Percentiles rank a stretch among this genome's conserved stretches.
These are phyloP conservation scores for Spirogloea muscicola DNA, from an alignment of 139 green algal species.

Conservation along the genomic window DNA sequence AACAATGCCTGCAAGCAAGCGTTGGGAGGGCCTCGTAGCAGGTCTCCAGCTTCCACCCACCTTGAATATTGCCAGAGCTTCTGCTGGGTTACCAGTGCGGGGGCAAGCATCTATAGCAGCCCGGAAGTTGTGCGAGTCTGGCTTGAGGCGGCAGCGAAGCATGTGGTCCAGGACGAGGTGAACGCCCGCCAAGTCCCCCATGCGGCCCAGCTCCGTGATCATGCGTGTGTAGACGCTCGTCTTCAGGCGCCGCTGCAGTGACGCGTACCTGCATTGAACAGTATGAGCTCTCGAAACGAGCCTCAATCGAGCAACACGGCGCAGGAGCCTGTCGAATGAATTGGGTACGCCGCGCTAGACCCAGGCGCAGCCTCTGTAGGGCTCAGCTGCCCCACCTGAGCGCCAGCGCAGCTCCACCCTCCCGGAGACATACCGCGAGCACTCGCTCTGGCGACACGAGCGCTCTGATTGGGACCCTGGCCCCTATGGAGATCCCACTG, in stretches of 20 bases:
- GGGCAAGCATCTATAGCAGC: not conserved
- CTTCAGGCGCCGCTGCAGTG: not conserved
- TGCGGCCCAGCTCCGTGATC: not conserved
- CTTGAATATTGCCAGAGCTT: not conserved
- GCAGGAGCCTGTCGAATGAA: not conserved
- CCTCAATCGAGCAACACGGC: not conserved
- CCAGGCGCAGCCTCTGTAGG: not conserved
- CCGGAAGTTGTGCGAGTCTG: slow-evolving; percentile 5
- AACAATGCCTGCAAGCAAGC: no score
- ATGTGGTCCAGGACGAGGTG: not conserved
- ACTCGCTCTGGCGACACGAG: no score
- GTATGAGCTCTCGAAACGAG: no score
- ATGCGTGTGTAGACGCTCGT: not conserved
- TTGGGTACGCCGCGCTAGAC: not conserved
- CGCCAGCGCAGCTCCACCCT: not conserved
- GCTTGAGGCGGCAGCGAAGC: not conserved
- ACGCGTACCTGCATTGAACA: not conserved
- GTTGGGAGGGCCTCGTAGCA: no score
- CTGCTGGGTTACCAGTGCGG: not conserved
- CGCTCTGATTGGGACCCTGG: no score
- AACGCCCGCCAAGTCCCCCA: not conserved
- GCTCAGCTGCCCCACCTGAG: not conserved
- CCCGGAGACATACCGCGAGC: no score
- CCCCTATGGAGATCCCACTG: no score
- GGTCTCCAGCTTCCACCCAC: no score